Base-by-base conservation (phyloP, 768 basidiomycete species). In the Suillus spraguei region DNA sequence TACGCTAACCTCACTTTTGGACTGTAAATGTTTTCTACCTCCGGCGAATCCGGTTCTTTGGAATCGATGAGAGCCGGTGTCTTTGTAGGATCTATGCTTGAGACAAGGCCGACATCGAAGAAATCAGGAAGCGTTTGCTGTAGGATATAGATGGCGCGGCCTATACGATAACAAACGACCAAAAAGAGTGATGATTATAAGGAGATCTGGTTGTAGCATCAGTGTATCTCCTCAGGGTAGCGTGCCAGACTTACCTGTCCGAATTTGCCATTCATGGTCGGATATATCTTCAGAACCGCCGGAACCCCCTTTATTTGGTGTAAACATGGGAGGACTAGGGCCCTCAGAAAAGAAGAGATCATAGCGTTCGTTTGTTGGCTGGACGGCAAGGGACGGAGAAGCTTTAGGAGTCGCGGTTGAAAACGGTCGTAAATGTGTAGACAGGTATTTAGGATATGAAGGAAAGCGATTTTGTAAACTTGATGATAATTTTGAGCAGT, bases 221-320 rank as follows among this genome's bases (percentile, higher is more conserved):
- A 74, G 75, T 69, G 60, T 63, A 65, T 71, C 69, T 62, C 66
- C 55, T 32, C 38, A 52, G 17, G 47, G 64, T 60, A 55, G 61
- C 47, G 63, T 32, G 54, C 55, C 41, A 58, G 50, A 68, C 76
- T 42, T 63, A 88, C 91, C 90, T 68, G 89, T 90, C 32, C 89
- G 86, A 58, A 92, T 81, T 69, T 91, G 85, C 91, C 91, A 93
- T 68, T 93, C 91, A 8, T 81, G 78, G 72, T 93, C 91, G 1
- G 89, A 83, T 9, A 92, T 55, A 44, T 69, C 69, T 14, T 60
- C 50, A 4, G 64, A 65, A 13, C 61, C 41, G 7, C 63, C 32
- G 6, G 68, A 66, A 17, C 64, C 59, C 16, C 54, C 24, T 32
- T 65, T 56, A 63, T 67, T 69, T 42, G 71, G 64, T 20, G 70